Base-by-base conservation (phyloP, 2,329 filamentous ascomycete genomes). In the Fusarium torreyae region DNA sequence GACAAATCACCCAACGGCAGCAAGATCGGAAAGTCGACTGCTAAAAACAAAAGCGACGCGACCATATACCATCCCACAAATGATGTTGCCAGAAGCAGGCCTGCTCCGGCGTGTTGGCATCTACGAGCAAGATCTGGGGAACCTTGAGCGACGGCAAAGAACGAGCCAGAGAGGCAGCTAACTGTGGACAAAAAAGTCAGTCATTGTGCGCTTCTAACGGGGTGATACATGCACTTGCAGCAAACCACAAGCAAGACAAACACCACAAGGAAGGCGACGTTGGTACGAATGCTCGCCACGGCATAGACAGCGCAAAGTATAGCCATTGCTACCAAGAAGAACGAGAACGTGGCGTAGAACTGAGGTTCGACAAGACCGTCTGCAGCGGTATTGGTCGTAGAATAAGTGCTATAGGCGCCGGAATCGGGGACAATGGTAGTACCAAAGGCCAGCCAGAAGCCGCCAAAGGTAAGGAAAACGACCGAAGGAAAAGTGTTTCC, bases 201-300 rank as follows among this genome's bases (percentile, higher is more conserved):
- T 13, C 11, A 3, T 10, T 10, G 1, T 36, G 13, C 9, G 17
- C 11, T 8, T 3, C 5, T 0, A 11, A 22, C 3, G 3, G 3
- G n/a, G 15, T 36, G 6, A 31, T 1, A 2, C 7, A 6, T 7
- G 7, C 2, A 59, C 76, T 74, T 70, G 77, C 76, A 77, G 65
- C 64, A 70, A 17, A 76, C 71, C 13, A 87, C 76, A 2, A 92
- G 84, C 0, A 82, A 80, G 40, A 87, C 68, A 78, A 91, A 91
- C 73, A 91, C 90, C 33, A 86, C 68, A 64, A 88, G 84, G 76
- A 91, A 91, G 70, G 87, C 81, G 7, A 91, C 52, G 71, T 92
- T 92, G 18, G 90, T 92, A 31, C 90, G 87, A 11, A 91, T 81
- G 9, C 88, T 84, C 74, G 88, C 89, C 71, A 92, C 81, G 40